These are phyloP conservation scores for Aspergillus bertholletiae DNA, from an alignment of 495 filamentous ascomycete genomes.

Conservation along the genomic window DNA sequence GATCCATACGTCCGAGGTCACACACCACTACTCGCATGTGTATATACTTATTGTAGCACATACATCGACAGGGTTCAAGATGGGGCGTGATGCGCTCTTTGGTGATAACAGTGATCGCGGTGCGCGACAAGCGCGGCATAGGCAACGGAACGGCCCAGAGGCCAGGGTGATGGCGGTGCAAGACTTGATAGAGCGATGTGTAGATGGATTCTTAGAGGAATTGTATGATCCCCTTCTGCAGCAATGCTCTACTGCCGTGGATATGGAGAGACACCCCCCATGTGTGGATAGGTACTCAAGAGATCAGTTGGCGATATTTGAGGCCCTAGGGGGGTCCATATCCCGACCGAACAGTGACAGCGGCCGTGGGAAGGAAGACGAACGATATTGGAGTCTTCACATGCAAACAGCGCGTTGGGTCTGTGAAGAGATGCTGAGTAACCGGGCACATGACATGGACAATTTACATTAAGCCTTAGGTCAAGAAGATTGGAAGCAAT, in stretches of 20 bases:
- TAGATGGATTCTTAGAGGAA: conserved; percentile 57
- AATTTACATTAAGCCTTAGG: too few relatives aligned
- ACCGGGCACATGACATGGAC: background rate
- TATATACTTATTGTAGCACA: conserved; percentile 74
- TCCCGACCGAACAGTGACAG: background rate
- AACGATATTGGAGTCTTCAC: conserved; percentile 59
- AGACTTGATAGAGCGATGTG: conserved; percentile 43
- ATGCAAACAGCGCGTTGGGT: conserved; percentile 77
- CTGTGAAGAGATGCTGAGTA: conserved; percentile 37
- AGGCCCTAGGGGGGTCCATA: conserved; percentile 53
- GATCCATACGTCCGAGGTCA: conserved; percentile 53
- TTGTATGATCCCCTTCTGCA: conserved; percentile 30
- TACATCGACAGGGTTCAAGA: conserved; percentile 55
- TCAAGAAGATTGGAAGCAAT: too few relatives aligned
- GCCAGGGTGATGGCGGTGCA: conserved; percentile 34
- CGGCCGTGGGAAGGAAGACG: conserved; percentile 19
- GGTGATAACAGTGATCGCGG: background rate
- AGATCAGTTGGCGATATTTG: conserved; percentile 81
- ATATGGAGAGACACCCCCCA: conserved; percentile 8
- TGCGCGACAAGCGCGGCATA: background rate
- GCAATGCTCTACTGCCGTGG: background rate
- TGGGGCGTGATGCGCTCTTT: conserved; percentile 63
- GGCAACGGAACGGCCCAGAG: background rate
- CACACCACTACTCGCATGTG: conserved; percentile 54
- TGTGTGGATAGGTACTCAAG: conserved; percentile 68